Percentiles rank a stretch among this genome's conserved stretches.
Conservation (phyloP, 768 basidiomycete genomes). For the Grammothele lineata region DNA sequence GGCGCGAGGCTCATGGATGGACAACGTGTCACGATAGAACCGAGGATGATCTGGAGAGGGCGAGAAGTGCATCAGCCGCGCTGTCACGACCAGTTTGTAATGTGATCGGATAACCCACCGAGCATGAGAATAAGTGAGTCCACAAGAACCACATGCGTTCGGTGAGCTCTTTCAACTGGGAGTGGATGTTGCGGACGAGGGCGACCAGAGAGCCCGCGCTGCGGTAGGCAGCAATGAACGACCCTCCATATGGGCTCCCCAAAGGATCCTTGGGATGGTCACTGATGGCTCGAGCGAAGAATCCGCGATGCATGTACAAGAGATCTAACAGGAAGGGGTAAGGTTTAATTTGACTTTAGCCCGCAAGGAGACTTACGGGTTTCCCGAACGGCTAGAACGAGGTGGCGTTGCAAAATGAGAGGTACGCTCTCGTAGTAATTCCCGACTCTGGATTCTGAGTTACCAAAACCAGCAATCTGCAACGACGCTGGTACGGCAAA, state of each 20-base stretch:
- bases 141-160: conserved; percentile 74
- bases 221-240: conserved; percentile 63
- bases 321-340: conserved; percentile 41
- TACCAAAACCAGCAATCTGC: conserved; percentile 60
- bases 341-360: no score
- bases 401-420: conserved; percentile 64
- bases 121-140: conserved; percentile 68
- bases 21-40: conserved; percentile 61
- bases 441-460: conserved; percentile 23
- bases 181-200: conserved; percentile 61
- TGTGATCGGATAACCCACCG: conserved; percentile 34
- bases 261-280: conserved; percentile 62
- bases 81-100: no score
- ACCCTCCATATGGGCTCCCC: conserved; percentile 64
- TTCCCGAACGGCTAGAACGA: conserved; percentile 62
- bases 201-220: conserved; percentile 68
- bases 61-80: neutral
- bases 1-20: conserved; percentile 64
- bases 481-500: conserved; percentile 63
- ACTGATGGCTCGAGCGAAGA: conserved; percentile 67
- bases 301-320: conserved; percentile 74
- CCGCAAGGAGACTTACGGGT: conserved; percentile 41
- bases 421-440: conserved; percentile 40
- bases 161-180: conserved; percentile 60
- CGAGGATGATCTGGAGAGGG: conserved; percentile 57